Evolutionary conservation across 257 asterid genomes (phyloP), one percentile per base, ranked within the genome.

Genomic region (Ajuga chamaepitys): DNA sequence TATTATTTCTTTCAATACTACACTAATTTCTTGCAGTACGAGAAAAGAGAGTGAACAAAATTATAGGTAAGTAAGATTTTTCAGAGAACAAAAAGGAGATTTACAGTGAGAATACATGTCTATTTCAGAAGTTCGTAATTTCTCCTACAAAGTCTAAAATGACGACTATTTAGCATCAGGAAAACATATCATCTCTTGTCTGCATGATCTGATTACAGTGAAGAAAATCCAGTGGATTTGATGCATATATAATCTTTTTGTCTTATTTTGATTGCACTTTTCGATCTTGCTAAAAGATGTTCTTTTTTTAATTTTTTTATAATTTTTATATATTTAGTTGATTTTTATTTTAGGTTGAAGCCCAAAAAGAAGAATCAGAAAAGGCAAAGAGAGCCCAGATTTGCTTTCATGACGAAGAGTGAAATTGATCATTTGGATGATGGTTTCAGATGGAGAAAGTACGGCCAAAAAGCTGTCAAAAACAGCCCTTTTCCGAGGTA

Each of bases 371-470:
- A 85, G 86, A 87, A 81, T 66, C 82, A 72, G 55, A 89, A 86
- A 74, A 81, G 84, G 90, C 75, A 81, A 77, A 93, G 82, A 69
- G 92, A 81, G 38, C 81, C 92, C 7, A 83, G 97, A 85, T 84
- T 87, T 80, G 97, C 99, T 42, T 93, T 93, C 95, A 80, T 83
- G 92, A 93, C 97, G 32, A 93, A 88, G 91, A 87, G 88, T 65
- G 95, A 87, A 22, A 75, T 87, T 48, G 97, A 93, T 83, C 84
- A 89, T 57, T 81, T 89, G 77, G 98, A 93, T 67, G 98, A 93
- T 83, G 98, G 98, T 4, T 93, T 70, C 72, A 79, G 95, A 82
- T 93, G 97, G 98, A 84, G 96, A 77, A 93, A 93, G 75, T 93
- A 89, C 72, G 98, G 97, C 65, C 96, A 87, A 68, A 93, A 93